Evolutionary conservation across 192 early-diverging fungal genomes (phyloP), one percentile per base, ranked within the genome.

Genomic region (Backusella macrospora): DNA sequence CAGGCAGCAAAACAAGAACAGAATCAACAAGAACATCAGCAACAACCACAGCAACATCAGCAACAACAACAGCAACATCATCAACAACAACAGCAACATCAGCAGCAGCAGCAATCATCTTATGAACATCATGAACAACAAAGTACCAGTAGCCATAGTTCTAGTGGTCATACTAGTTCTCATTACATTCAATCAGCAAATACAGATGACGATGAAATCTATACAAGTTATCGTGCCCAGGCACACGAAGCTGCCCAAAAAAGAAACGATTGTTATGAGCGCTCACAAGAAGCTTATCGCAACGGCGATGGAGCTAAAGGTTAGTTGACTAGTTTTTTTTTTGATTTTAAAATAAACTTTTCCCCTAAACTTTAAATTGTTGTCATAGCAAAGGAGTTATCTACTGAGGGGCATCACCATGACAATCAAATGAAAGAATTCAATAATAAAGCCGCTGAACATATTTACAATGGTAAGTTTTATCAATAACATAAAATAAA

Each of bases 391-490:
- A 86, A 84, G 76, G 81, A 85, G 16, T 77, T 87, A 16, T 86
- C 85, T 2, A 74, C 80, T 38, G 68, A 88, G 45, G 86, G 85
- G 9, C 88, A 91, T 62, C 79, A 82, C 34, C 85, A 90, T 76
- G 86, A 79, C 23, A 62, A 72, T 8, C 45, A 79, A 45, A 92
- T 91, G 91, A 74, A 86, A 18, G 63, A 79, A 43, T 87, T 79
- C 63, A 90, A 92, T 64, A 64, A 77, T 5, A 67, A 82, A 43
- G 91, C 91, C 0, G 86, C 82, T 47, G 80, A 86, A n/a, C 68
- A 73, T 47, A 77, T 82, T 9, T 88, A 81, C 73, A 23, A 64
- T 26, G 63, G 87, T 88, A 85, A 70, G 68, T 49, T 8, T 4
- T 0, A 37, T 16, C 21, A 0, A 39, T 40, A 23, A 6, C 42